Conservation (phyloP, 1,284 basidiomycete species). For the Phlebopus sp. region DNA sequence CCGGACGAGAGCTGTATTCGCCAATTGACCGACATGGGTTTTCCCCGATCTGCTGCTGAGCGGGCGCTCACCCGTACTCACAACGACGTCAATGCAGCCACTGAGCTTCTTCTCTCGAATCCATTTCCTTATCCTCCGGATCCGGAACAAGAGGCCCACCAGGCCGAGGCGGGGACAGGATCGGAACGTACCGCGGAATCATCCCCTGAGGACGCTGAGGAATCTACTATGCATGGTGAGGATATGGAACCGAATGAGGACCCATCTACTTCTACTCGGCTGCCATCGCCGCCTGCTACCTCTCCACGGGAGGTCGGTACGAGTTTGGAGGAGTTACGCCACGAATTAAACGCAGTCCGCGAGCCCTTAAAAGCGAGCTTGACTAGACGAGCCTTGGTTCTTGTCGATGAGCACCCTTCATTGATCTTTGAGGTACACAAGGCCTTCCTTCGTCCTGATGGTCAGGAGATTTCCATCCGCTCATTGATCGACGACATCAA, state of each 20-base stretch:
- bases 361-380: conserved; percentile 66
- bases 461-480: conserved; percentile 60
- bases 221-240: conserved; percentile 25
- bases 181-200: conserved; percentile 28
- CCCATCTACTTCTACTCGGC: conserved; percentile 15
- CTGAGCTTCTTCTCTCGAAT: conserved; percentile 83
- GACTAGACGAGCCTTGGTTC: conserved; percentile 63
- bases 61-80: conserved; percentile 80
- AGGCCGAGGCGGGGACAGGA: conserved; percentile 32
- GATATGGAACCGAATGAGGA: conserved; percentile 29
- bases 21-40: conserved; percentile 96
- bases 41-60: conserved; percentile 82
- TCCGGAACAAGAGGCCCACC: conserved; percentile 43
- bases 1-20: conserved; percentile 77
- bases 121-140: conserved; percentile 77
- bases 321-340: conserved; percentile 56
- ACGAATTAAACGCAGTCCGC: conserved; percentile 66
- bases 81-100: conserved; percentile 89
- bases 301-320: conserved; percentile 37
- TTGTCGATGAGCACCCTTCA: conserved; percentile 86
- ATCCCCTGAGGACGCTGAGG: conserved; percentile 25
- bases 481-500: conserved; percentile 74
- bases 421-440: conserved; percentile 88
- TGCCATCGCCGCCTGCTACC: conserved; percentile 6
- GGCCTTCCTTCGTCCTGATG: conserved; percentile 68